Conservation (phyloP, 2,329 filamentous ascomycete species). For the Grosmannia clavigera region DNA sequence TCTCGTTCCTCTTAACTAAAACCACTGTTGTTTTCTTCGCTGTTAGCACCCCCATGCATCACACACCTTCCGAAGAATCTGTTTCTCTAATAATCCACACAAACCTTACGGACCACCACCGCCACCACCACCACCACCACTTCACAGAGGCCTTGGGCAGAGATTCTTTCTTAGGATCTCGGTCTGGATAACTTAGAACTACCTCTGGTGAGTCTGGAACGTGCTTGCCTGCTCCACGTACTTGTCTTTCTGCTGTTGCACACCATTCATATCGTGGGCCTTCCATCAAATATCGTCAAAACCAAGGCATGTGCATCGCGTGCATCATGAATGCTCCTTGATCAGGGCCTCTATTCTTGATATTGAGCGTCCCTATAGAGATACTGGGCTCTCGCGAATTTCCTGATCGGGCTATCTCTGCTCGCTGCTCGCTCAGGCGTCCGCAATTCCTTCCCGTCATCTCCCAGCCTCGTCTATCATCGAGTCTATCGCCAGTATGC, state of each 20-base stretch:
- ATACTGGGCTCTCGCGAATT: background rate
- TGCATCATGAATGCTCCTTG: constrained; percentile 1
- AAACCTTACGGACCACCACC: background rate
- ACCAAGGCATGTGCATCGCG: constrained; percentile 8
- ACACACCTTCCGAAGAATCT: constrained; percentile 9
- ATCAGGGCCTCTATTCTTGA: background rate
- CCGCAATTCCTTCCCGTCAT: constrained; percentile 11
- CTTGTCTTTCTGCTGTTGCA: background rate
- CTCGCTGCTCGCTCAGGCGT: background rate
- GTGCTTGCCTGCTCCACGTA: background rate
- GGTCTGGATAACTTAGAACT: background rate
- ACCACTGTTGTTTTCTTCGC: constrained; percentile 6
- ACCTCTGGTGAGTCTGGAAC: background rate
- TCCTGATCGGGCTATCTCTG: background rate
- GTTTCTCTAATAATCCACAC: constrained; percentile 8
- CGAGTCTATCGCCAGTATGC: constrained; percentile 9
- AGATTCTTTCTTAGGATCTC: background rate
- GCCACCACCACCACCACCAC: background rate
- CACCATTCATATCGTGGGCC: background rate
- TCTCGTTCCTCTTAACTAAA: constrained; percentile 4
- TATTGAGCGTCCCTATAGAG: background rate
- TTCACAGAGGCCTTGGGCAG: background rate
- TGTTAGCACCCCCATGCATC: constrained; percentile 9
- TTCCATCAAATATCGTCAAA: constrained; percentile 8
- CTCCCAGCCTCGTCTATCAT: constrained; percentile 11